phyloP scores from a whole-genome alignment of 495 filamentous ascomycete species.

The Penicillium tannophilum region DNA sequence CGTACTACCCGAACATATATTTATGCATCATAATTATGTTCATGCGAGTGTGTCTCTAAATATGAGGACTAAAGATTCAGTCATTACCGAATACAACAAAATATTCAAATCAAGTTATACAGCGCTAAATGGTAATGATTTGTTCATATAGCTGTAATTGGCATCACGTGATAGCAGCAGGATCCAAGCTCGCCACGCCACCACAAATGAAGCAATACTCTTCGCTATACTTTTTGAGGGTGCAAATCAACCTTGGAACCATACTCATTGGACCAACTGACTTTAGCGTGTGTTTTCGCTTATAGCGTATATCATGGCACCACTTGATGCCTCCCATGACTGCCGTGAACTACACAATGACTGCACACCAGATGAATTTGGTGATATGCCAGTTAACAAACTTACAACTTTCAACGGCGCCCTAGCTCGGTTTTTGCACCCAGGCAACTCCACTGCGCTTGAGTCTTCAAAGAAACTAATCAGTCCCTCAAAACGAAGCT shows the following conservation, averaged over 20 bases:
- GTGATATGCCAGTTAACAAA: conserved; percentile 40
- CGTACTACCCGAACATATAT: too few species aligned
- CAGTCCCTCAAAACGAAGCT: neutral
- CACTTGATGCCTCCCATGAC: neutral
- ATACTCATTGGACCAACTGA: neutral
- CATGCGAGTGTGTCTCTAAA: too few species aligned
- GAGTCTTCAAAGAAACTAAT: neutral
- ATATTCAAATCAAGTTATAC: too few species aligned
- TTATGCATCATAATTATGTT: too few species aligned
- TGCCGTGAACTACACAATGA: neutral
- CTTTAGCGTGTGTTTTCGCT: neutral
- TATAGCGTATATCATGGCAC: neutral
- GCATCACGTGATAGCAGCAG: too few species aligned
- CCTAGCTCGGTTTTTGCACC: conserved; percentile 48
- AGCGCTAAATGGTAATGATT: too few species aligned
- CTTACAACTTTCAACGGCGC: conserved; percentile 56
- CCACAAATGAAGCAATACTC: conserved; percentile 2
- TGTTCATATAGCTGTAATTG: too few species aligned
- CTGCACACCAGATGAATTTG: neutral
- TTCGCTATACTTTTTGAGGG: neutral
- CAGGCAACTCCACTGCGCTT: conserved; percentile 14
- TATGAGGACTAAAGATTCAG: too few species aligned
- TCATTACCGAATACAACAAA: too few species aligned
- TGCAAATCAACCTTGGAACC: neutral
- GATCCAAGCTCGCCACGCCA: neutral